Percentiles rank a stretch among this genome's conserved stretches.
Conservation (phyloP, 2,329 filamentous ascomycete genomes). For the Colletotrichum chrysophilum region DNA sequence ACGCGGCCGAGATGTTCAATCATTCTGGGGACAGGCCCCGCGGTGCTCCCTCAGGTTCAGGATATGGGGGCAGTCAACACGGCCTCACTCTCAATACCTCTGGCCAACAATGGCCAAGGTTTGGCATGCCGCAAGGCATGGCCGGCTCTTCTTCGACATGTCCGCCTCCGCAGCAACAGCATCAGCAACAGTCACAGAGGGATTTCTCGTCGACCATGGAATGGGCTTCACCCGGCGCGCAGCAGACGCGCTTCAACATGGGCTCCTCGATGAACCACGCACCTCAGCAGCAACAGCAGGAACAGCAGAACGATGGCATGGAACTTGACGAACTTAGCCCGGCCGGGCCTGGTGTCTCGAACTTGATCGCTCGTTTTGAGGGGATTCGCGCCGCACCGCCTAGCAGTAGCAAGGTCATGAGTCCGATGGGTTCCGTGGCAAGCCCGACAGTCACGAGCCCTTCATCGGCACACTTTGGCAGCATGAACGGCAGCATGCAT, state of each 20-base stretch:
- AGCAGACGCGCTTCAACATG: constrained; percentile 26
- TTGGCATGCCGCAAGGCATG: constrained; percentile 32
- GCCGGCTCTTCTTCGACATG: constrained; percentile 31
- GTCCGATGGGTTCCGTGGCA: constrained; percentile 26
- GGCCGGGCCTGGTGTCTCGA: constrained; percentile 35
- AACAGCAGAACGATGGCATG: constrained; percentile 16
- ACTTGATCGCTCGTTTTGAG: constrained; percentile 46
- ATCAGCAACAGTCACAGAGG: constrained; percentile 1
- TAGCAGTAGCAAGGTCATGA: constrained; percentile 30
- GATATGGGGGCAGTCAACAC: constrained; percentile 6
- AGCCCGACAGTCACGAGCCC: constrained; percentile 24
- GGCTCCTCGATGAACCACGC: neutral
- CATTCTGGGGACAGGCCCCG: constrained; percentile 35
- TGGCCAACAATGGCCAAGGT: constrained; percentile 37
- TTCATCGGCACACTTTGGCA: constrained; percentile 35
- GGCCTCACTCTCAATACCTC: constrained; percentile 31
- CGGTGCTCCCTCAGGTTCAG: constrained; percentile 30
- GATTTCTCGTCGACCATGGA: constrained; percentile 35
- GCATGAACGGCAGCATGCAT: constrained; percentile 25
- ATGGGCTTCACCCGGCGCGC: constrained; percentile 37
- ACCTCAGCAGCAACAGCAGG: neutral
- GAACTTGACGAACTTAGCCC: constrained; percentile 21
- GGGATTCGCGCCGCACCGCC: constrained; percentile 37
- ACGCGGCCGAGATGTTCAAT: constrained; percentile 42
- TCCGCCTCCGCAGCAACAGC: constrained; percentile 23